Evolutionary conservation across 1,284 basidiomycete genomes (phyloP).

Genomic region (Heliocybe sulcata): DNA sequence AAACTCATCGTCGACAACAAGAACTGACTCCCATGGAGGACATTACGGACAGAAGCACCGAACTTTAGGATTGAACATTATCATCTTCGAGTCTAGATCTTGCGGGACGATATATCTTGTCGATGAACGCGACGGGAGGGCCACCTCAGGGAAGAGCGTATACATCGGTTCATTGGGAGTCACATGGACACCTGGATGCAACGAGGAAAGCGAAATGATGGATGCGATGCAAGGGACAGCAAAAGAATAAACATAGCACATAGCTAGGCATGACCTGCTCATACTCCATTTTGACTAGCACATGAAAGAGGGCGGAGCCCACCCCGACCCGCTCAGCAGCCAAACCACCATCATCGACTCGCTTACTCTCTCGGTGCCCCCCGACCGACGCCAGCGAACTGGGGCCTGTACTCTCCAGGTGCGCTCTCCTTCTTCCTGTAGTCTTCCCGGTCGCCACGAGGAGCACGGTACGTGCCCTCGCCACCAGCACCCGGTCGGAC

Average conservation of each 20-base stretch:
- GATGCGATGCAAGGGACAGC: not conserved
- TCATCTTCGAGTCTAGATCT: too few species aligned
- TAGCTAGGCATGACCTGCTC: not conserved
- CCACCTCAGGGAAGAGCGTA: too few species aligned
- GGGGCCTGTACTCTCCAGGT: constrained; percentile 76
- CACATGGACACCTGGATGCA: constrained; percentile 11
- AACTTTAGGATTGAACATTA: too few species aligned
- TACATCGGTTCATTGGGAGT: constrained; percentile 11
- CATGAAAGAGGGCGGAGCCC: not conserved
- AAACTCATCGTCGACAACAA: too few species aligned
- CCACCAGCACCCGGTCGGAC: constrained; percentile 60
- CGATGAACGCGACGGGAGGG: too few species aligned
- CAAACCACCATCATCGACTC: not conserved
- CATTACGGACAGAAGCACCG: too few species aligned
- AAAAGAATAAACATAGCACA: constrained; percentile 1
- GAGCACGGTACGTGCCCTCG: constrained; percentile 79
- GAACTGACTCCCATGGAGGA: too few species aligned
- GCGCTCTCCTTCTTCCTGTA: constrained; percentile 85
- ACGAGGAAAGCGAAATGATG: constrained; percentile 4
- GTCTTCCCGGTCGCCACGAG: constrained; percentile 84
- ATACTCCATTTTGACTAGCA: not conserved
- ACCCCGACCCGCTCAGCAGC: not conserved
- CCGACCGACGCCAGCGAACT: constrained; percentile 82
- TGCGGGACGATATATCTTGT: too few species aligned
- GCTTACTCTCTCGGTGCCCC: constrained; percentile 65